Conservation (phyloP, 2,329 filamentous ascomycete species). For the Corniculantispora saksenae region DNA sequence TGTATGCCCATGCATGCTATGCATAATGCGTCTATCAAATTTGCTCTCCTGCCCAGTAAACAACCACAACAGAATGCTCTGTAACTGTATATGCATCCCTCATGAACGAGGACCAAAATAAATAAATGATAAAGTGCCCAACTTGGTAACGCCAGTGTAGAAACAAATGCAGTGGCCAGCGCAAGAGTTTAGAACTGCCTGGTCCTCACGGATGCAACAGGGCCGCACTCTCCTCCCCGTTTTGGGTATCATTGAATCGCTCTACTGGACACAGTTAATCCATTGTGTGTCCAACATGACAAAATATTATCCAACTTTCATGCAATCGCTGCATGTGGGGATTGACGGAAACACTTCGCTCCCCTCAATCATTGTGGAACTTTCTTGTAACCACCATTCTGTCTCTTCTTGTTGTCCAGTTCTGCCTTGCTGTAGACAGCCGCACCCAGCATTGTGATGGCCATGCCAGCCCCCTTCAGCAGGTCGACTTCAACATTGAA, state of each 20-base stretch:
- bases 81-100: not conserved
- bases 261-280: not conserved
- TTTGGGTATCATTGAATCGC: not conserved
- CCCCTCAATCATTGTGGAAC: constrained; percentile 26
- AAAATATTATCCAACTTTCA: not conserved
- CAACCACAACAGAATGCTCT: not conserved
- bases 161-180: not conserved
- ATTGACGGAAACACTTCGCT: not conserved
- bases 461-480: constrained; percentile 58
- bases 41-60: not conserved
- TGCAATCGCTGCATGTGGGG: not conserved
- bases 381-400: constrained; percentile 36
- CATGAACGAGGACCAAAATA: not conserved
- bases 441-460: constrained; percentile 55
- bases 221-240: not conserved
- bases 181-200: not conserved
- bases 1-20: constrained; percentile 17
- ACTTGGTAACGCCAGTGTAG: constrained; percentile 8
- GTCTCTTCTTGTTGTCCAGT: constrained; percentile 47
- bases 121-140: constrained; percentile 8
- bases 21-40: constrained; percentile 18
- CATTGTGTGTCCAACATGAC: not conserved
- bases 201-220: not conserved
- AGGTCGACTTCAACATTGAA: constrained; percentile 53
- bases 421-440: constrained; percentile 61